phyloP scores from a whole-genome alignment of 1,284 basidiomycete species.

The Polyporus tsugae region DNA sequence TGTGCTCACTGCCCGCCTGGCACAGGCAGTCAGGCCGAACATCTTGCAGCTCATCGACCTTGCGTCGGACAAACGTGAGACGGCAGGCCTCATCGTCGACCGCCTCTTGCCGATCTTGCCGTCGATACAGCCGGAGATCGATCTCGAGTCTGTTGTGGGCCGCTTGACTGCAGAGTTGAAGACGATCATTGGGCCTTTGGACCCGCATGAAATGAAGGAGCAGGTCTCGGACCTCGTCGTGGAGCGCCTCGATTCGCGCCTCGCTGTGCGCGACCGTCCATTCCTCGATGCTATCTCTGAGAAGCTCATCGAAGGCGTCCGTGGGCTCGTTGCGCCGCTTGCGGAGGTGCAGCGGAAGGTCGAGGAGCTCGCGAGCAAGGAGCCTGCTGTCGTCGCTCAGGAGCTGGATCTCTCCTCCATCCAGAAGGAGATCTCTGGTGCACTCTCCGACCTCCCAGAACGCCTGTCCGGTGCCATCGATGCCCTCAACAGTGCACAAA shows the following conservation, averaged over 20 bases:
- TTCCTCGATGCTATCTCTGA: slow-evolving; percentile 65
- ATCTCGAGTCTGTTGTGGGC: slow-evolving; percentile 62
- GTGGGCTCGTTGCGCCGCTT: slow-evolving; percentile 58
- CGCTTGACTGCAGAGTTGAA: slow-evolving; percentile 73
- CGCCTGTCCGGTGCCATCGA: slow-evolving; percentile 52
- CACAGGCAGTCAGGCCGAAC: slow-evolving; percentile 86
- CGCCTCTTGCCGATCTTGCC: slow-evolving; percentile 74
- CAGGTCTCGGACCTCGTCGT: slow-evolving; percentile 86
- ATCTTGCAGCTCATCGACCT: slow-evolving; percentile 87
- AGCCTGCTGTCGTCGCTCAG: slow-evolving; percentile 30
- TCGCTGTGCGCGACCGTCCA: slow-evolving; percentile 76
- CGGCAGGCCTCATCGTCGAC: slow-evolving; percentile 80
- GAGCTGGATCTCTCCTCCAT: slow-evolving; percentile 34
- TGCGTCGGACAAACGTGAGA: slow-evolving; percentile 86
- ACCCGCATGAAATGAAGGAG: slow-evolving; percentile 85
- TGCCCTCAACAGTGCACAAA: slow-evolving; percentile 48
- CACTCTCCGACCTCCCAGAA: slow-evolving; percentile 53
- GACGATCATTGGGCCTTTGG: slow-evolving; percentile 74
- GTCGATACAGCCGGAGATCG: slow-evolving; percentile 52
- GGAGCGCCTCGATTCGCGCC: slow-evolving; percentile 79
- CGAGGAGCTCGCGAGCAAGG: slow-evolving; percentile 46
- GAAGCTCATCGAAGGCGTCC: slow-evolving; percentile 63
- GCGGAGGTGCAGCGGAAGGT: slow-evolving; percentile 53
- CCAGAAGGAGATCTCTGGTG: slow-evolving; percentile 41
- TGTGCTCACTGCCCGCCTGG: slow-evolving; percentile 71